A percentile compares a stretch with the other conserved stretches of the same genome.
These are phyloP conservation scores for Xylariales sp. DNA, from an alignment of 2,329 filamentous ascomycete species.

Conservation along the genomic window DNA sequence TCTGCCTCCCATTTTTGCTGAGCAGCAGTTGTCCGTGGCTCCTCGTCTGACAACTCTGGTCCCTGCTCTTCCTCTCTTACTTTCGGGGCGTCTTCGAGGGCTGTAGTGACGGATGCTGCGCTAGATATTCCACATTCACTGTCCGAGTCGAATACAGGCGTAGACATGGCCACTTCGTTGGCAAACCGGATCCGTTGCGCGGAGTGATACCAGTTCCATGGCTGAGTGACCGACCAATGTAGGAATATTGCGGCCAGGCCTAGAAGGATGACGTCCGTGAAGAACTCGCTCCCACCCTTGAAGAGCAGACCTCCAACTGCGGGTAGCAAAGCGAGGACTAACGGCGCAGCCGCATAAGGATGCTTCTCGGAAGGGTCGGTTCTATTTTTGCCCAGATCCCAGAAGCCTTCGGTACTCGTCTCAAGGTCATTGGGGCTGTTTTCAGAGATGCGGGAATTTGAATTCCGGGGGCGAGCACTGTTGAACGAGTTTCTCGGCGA, in stretches of 20 bases:
- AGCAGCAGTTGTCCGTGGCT: conserved; percentile 1
- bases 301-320: conserved; percentile 83
- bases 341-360: conserved; percentile 72
- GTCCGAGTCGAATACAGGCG: conserved; percentile 40
- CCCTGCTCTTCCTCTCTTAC: conserved; percentile 27
- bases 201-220: conserved; percentile 79
- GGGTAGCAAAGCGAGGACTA: conserved; percentile 79
- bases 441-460: conserved; percentile 67
- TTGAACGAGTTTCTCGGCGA: conserved; percentile 18
- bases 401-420: conserved; percentile 65
- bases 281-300: conserved; percentile 74
- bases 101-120: conserved; percentile 14
- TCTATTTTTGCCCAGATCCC: conserved; percentile 46
- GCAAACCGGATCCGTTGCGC: conserved; percentile 57
- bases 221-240: conserved; percentile 86
- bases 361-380: conserved; percentile 50
- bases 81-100: conserved; percentile 41
- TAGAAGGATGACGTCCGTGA: conserved; percentile 80
- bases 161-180: conserved; percentile 39
- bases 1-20: conserved; percentile 19
- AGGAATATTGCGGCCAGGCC: conserved; percentile 78
- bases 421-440: conserved; percentile 64
- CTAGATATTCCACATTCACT: conserved; percentile 32
- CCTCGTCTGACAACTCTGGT: not conserved
- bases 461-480: conserved; percentile 56